Base-by-base conservation (phyloP, 2,329 filamentous ascomycete genomes). In the Teratosphaeria destructans region DNA sequence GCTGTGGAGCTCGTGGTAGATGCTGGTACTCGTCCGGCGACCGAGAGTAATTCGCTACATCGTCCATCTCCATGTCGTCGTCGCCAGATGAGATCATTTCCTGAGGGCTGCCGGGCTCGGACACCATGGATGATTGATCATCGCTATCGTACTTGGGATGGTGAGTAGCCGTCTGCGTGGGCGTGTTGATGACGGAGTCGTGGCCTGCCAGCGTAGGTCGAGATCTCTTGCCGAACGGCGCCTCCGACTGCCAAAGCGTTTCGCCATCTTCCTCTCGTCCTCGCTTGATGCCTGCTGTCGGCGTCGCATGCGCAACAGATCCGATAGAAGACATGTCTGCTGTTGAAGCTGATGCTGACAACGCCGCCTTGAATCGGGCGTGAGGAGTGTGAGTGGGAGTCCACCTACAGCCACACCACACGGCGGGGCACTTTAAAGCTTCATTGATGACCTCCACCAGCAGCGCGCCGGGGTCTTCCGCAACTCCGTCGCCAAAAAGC, bases 111-210 rank as follows among this genome's bases (percentile, higher is more conserved):
- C 68, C 68, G 6, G 67, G 67, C 55, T 72, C 70, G 1, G 69
- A 71, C 23, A 67, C 60, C 62, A 71, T 66, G 34, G 68, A 70
- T 11, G 68, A 70, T 16, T 68, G 66, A 35, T 68, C 66, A 52
- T 70, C 67, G 61, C 67, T 69, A 58, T 71, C 68, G 60, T 72
- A 70, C 49, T 68, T 68, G 39, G 62, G 62, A 56, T 67, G 66
- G 43, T 67, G 60, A 47, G 43, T 55, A 37, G 52, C 61, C 43
- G 53, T 52, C 43, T 49, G 43, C 27, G 63, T 66, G 11, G 67
- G 68, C 11, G 67, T 70, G 55, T 61, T 65, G 53, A 70, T 61
- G n/a, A 70, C 68, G 14, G 67, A 69, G 53, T 71, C 68, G 54
- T 68, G 60, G 26, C 62, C 60, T 60, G 26, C 47, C 37, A 34